phyloP scores from a whole-genome alignment of 2,329 filamentous ascomycete genomes.

The Neodidymelliopsis sp. region DNA sequence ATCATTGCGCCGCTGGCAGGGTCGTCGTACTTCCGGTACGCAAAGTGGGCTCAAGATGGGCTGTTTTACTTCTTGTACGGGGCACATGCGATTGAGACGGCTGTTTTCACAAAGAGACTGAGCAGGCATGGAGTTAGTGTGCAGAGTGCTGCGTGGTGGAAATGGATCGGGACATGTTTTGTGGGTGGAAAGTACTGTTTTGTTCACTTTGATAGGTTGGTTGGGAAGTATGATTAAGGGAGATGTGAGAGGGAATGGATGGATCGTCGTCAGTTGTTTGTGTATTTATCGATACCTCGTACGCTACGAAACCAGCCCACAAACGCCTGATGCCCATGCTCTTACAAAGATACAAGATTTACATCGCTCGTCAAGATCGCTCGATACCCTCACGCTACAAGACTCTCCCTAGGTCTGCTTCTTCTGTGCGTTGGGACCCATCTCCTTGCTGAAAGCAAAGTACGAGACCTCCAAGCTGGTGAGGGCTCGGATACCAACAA shows the following conservation, averaged over 20 bases:
- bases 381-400: neutral
- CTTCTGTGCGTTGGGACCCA: conserved; percentile 87
- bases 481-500: conserved; percentile 78
- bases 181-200: conserved; percentile 33
- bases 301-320: conserved; percentile 11
- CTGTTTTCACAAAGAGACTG: conserved; percentile 26
- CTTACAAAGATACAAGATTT: conserved; percentile 22
- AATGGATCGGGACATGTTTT: conserved; percentile 38
- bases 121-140: conserved; percentile 25
- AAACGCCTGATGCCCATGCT: conserved; percentile 28
- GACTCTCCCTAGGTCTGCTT: conserved; percentile 59
- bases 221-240: conserved; percentile 11
- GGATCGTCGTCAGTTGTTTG: neutral
- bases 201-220: conserved; percentile 31
- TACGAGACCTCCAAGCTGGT: conserved; percentile 87
- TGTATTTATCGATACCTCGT: conserved; percentile 2
- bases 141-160: conserved; percentile 26
- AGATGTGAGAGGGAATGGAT: neutral
- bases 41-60: conserved; percentile 30
- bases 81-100: conserved; percentile 32
- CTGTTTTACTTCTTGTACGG: conserved; percentile 36
- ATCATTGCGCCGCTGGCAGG: conserved; percentile 31
- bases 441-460: conserved; percentile 95
- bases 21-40: no score
- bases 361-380: conserved; percentile 5